phyloP scores from a whole-genome alignment of 495 filamentous ascomycete genomes.

The Lasiosphaeris hirsuta region DNA sequence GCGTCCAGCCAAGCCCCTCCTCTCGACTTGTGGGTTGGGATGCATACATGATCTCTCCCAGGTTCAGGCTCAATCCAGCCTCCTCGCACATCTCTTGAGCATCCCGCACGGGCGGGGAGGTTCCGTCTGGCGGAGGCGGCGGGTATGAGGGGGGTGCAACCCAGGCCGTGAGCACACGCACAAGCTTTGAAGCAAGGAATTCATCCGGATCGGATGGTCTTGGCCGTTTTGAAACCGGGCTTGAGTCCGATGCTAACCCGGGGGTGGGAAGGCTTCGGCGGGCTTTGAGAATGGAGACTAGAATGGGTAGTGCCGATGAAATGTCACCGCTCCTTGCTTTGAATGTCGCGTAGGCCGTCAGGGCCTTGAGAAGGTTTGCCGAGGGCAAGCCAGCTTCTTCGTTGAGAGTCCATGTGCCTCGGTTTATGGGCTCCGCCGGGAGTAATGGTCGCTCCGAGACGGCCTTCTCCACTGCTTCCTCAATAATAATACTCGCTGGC shows the following conservation, averaged over 20 bases:
- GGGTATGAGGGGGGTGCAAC: conserved; percentile 56
- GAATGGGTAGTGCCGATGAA: conserved; percentile 70
- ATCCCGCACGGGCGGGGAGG: conserved; percentile 58
- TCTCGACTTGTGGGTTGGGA: conserved; percentile 38
- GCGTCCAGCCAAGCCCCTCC: conserved; percentile 78
- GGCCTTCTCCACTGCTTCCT: conserved; percentile 30
- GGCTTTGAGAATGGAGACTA: conserved; percentile 78
- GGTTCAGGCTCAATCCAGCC: conserved; percentile 79
- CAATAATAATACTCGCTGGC: conserved; percentile 27
- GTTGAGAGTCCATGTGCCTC: conserved; percentile 57
- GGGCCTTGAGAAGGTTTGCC: conserved; percentile 66
- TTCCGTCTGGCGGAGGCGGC: conserved; percentile 59
- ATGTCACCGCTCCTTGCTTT: conserved; percentile 64
- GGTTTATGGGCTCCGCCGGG: conserved; percentile 52
- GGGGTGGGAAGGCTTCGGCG: conserved; percentile 44
- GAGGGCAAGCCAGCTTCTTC: conserved; percentile 53
- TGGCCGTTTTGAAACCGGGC: too few species aligned
- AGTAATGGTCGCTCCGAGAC: conserved; percentile 25
- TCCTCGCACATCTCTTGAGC: conserved; percentile 70
- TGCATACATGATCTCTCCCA: conserved; percentile 90
- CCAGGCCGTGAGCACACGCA: too few species aligned
- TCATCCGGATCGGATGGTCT: too few species aligned
- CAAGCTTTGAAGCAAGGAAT: too few species aligned
- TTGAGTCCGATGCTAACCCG: background rate
- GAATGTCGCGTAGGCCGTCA: conserved; percentile 74